Conservation (phyloP, 805 yeast genomes). For the Sporopachydermia lactativora region DNA sequence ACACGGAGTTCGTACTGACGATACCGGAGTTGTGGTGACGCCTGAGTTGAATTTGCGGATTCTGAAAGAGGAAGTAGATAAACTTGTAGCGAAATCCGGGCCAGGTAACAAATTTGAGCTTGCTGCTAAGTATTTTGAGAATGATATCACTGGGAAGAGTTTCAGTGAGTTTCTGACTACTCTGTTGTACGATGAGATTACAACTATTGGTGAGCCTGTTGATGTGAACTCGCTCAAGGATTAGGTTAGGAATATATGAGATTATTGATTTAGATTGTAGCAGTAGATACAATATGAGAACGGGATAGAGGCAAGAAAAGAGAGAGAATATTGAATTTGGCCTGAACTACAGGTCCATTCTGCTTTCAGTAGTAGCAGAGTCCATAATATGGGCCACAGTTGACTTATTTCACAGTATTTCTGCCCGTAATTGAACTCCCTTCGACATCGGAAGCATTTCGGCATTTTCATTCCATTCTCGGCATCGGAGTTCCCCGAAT, state of each 20-base stretch:
- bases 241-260: neutral
- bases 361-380: too few species aligned
- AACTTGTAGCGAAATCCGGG: conserved; percentile 33
- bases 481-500: too few species aligned
- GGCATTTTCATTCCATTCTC: too few species aligned
- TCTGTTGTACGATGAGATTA: conserved; percentile 58
- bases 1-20: conserved; percentile 41
- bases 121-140: conserved; percentile 59
- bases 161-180: conserved; percentile 70
- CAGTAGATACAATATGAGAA: too few species aligned
- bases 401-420: too few species aligned
- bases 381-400: too few species aligned
- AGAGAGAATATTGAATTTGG: too few species aligned
- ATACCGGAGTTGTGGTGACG: conserved; percentile 43
- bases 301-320: too few species aligned
- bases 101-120: conserved; percentile 51
- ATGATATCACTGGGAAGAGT: conserved; percentile 58
- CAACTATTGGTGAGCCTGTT: conserved; percentile 27
- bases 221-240: conserved; percentile 19
- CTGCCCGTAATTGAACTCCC: too few species aligned
- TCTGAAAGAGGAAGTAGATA: conserved; percentile 47
- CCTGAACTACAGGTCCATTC: too few species aligned
- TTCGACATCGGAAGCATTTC: too few species aligned
- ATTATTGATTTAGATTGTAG: too few species aligned
- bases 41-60: conserved; percentile 42